Base-by-base conservation (phyloP, 2,329 filamentous ascomycete species). In the Claviceps capensis region DNA sequence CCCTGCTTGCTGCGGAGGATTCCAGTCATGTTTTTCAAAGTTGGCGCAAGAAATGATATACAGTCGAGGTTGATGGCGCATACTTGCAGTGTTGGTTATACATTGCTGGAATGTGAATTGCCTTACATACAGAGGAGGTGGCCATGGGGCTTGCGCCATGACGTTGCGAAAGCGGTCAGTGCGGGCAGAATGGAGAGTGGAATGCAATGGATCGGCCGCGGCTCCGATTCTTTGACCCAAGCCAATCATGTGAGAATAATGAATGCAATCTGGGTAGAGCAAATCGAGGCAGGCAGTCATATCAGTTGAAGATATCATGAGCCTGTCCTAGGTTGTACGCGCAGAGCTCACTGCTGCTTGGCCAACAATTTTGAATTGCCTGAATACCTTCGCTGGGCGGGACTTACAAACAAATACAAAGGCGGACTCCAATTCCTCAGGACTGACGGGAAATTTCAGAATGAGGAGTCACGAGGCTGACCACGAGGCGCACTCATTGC, bases 1-100 rank as follows among this genome's bases (percentile, higher is more conserved):
- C 60, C 62, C 23, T 53, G 55, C 19, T 54, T 57, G 47, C 58
- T 58, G 17, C 58, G 54, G 3, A 46, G 44, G 8, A 46, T 46
- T 34, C 44, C 44, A 11, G 26, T 46, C 44, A 46, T 46, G 5
- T 19, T 34, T 26, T 8, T 2, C 23, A 3, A 11, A 34, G 30
- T 36, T n/a, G 23, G 11, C 8, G n/a, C 44, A 2, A 26, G 13
- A 22, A 22, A 23, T 16, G 34, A 46, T 19, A n/a, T 17, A 11
- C 11, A 26, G 9, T n/a, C 22, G 22, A 23, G 42, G 42, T 44
- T 26, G 22, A 30, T 30, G 9, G 23, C 16, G 43, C 43, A 30
- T 45, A 45, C 8, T 30, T n/a, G 23, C 9, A 13, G 26, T 45
- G 16, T 22, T 13, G 5, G 42, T 16, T 1, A 16, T 2, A 19